Evolutionary conservation across 2,329 filamentous ascomycete species (phyloP).

Genomic region (Aspergillus sp.): DNA sequence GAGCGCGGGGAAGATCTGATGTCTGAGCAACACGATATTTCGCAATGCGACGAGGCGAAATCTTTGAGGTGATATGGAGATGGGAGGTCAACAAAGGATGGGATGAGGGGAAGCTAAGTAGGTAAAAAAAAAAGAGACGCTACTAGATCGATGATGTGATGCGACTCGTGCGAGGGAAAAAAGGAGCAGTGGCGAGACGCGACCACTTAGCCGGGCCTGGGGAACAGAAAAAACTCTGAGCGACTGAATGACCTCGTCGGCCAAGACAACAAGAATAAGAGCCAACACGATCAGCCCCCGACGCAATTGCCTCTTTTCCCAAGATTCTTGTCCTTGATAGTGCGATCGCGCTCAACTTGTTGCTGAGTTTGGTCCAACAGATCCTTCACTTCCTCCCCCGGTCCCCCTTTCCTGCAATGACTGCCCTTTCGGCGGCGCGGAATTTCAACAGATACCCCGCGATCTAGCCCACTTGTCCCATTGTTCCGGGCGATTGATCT

Average conservation of each 20-base stretch:
- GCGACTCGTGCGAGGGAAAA: background rate
- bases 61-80: background rate
- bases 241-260: conserved; percentile 3
- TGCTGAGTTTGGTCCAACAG: background rate
- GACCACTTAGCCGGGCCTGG: background rate
- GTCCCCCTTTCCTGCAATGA: background rate
- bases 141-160: conserved; percentile 12
- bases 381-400: background rate
- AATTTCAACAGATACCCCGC: background rate
- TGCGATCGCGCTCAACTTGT: background rate
- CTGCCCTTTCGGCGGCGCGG: background rate
- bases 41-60: background rate
- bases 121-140: background rate
- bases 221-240: conserved; percentile 3
- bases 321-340: background rate
- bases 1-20: background rate
- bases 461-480: background rate
- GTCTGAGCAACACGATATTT: background rate
- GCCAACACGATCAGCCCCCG: background rate
- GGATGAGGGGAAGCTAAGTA: background rate
- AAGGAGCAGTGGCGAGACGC: conserved; percentile 9
- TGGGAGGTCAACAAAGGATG: conserved; percentile 8
- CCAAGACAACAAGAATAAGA: background rate
- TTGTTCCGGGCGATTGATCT: background rate
- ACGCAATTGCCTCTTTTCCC: background rate